Conservation (phyloP, 202 grass and related monocot species). For the Digitaria exilis region DNA sequence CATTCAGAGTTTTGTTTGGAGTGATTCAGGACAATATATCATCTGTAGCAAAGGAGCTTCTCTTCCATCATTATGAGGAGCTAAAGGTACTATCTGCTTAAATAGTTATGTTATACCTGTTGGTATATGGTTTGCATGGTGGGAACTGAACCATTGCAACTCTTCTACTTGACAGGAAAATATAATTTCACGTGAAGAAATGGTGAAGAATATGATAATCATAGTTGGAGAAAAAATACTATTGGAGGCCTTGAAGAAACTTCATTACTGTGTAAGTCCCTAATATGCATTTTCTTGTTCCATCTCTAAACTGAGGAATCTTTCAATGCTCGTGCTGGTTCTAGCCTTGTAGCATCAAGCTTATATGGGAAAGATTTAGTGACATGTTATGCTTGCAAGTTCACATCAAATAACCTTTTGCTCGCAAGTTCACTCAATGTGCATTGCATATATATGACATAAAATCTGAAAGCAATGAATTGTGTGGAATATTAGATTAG, state of each 20-base stretch:
- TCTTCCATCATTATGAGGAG: conserved; percentile 75
- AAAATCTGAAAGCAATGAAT: background rate
- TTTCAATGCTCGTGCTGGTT: conserved; percentile 10
- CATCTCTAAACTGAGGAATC: background rate
- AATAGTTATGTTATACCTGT: conserved; percentile 8
- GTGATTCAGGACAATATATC: conserved; percentile 62
- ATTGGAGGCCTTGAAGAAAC: conserved; percentile 58
- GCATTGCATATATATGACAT: conserved; percentile 7
- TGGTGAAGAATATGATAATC: conserved; percentile 72
- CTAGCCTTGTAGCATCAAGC: background rate
- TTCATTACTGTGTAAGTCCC: conserved; percentile 70
- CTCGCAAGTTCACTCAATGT: background rate
- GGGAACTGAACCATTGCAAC: conserved; percentile 17
- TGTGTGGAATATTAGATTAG: too few species aligned
- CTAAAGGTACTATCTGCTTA: conserved; percentile 56
- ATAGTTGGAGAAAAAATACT: conserved; percentile 74
- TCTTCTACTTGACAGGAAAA: conserved; percentile 51
- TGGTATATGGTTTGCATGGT: background rate
- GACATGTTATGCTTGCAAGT: conserved; percentile 7
- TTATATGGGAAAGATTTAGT: background rate
- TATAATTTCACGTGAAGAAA: conserved; percentile 65
- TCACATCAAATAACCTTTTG: background rate
- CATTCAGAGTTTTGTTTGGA: conserved; percentile 64
- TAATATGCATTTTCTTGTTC: conserved; percentile 13
- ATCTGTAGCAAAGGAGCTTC: conserved; percentile 64